phyloP scores from a whole-genome alignment of 2,329 filamentous ascomycete genomes.

The Leptodontidium sp. region DNA sequence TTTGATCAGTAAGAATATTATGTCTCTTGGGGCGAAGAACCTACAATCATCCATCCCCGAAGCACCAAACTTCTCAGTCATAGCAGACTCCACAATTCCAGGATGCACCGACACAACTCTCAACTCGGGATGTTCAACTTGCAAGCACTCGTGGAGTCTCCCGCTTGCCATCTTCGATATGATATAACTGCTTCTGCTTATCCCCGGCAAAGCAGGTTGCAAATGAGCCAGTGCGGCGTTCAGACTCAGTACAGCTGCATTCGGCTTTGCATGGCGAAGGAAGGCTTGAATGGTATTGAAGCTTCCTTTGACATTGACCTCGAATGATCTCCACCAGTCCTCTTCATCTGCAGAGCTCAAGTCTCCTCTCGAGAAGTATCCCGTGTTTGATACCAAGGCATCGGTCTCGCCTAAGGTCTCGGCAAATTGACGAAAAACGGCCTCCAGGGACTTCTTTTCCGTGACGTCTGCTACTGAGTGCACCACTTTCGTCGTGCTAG shows the following conservation, averaged over 20 bases:
- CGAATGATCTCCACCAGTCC: constrained; percentile 18
- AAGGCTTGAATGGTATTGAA: constrained; percentile 23
- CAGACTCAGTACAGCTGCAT: constrained; percentile 22
- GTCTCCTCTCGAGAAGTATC: constrained; percentile 1
- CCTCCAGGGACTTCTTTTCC: constrained; percentile 27
- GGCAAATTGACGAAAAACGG: constrained; percentile 12
- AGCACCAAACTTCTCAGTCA: constrained; percentile 28
- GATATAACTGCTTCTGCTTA: background rate
- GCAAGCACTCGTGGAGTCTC: constrained; percentile 9
- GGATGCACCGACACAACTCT: constrained; percentile 3
- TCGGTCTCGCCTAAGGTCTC: constrained; percentile 15
- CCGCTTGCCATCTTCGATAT: background rate
- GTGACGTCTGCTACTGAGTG: constrained; percentile 40
- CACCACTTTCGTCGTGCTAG: constrained; percentile 36
- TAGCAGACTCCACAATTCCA: constrained; percentile 2
- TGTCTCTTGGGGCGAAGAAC: background rate
- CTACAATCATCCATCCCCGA: constrained; percentile 12
- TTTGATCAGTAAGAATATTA: background rate
- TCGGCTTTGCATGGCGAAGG: constrained; percentile 1
- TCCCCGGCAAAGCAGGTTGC: background rate
- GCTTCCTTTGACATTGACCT: constrained; percentile 26
- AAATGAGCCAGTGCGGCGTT: constrained; percentile 12
- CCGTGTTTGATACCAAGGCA: constrained; percentile 22
- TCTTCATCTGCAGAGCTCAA: constrained; percentile 2
- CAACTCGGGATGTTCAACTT: constrained; percentile 14